phyloP scores from a whole-genome alignment of 129 eudicot species.

The Escallonia rubra region DNA sequence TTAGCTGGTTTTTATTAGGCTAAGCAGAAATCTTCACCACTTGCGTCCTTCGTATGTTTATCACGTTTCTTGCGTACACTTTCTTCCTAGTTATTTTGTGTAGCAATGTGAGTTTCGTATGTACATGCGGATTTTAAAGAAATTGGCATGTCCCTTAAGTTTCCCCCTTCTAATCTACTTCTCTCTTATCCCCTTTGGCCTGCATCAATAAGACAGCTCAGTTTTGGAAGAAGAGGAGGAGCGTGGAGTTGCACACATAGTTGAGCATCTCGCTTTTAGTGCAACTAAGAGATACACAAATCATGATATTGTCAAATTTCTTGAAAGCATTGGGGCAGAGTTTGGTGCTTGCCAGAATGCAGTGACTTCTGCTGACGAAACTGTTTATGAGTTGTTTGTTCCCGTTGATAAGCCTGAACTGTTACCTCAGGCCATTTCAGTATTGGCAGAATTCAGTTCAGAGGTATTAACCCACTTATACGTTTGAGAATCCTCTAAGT shows the following conservation, averaged over 20 bases:
- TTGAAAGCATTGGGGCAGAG: conserved; percentile 96
- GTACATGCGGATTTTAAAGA: conserved; percentile 3
- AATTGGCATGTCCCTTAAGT: too few species aligned
- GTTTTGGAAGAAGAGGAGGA: conserved; percentile 92
- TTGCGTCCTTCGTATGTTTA: not conserved
- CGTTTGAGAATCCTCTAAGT: not conserved
- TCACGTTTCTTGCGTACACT: not conserved
- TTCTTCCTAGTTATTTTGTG: not conserved
- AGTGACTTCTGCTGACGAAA: conserved; percentile 80
- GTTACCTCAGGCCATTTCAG: conserved; percentile 83
- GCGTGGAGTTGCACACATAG: conserved; percentile 89
- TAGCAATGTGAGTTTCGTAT: conserved; percentile 14
- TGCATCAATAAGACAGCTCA: conserved; percentile 48
- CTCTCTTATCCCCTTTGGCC: too few species aligned
- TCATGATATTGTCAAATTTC: conserved; percentile 88
- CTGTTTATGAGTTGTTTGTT: conserved; percentile 88
- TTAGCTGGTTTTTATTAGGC: not conserved
- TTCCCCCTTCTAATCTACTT: too few species aligned
- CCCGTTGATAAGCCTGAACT: conserved; percentile 93
- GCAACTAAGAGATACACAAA: conserved; percentile 88
- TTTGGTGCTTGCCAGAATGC: conserved; percentile 98
- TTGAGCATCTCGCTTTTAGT: conserved; percentile 98
- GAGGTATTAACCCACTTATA: conserved; percentile 44
- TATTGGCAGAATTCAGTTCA: conserved; percentile 82
- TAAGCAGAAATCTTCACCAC: not conserved